Evolutionary conservation across 1,139 yeast genomes (phyloP), one percentile per base, ranked within the genome.

Genomic region (Sugiyamaella japonica): DNA sequence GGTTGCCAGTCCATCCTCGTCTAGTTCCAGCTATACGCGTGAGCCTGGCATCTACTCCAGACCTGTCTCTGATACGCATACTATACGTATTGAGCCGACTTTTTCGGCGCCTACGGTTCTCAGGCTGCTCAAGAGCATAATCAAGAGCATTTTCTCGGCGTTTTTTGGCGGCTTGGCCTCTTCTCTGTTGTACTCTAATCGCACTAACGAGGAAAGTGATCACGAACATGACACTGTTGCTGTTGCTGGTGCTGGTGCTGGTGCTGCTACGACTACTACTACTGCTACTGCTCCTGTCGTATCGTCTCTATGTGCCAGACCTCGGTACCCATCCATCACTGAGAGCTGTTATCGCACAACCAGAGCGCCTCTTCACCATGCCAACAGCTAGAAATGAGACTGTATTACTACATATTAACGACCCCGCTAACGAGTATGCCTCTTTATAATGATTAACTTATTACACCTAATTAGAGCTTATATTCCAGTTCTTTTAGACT

Each of bases 301-400:
- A 7, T 29, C 37, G 15, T 29, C 46, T 16, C 25, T 15, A 10
- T 7, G 9, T 17, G 45, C 52, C 8, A 48, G 37, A 40, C 57
- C 55, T 10, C 48, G 53, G 15, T 55, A 42, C 34, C 57, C 57
- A 6, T 46, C 52, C n/a, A 47, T 55, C 25, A 48, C 54, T 15
- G 57, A 51, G 39, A 32, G 45, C 5, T 55, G 48, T 41, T 55
- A 55, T 23, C 48, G 55, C 20, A 29, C 44, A 25, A 16, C n/a
- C 34, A 16, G 8, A 31, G 17, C 12, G 32, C 34, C 29, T 12
- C 23, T 7, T 6, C 10, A 9, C n/a, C 17, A 7, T 13, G 4
- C 44, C 3, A 5, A 16, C 44, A 25, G 25, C 17, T 44, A 32
- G 28, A 32, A n/a, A n/a, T n/a, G n/a, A 16, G 28, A 32, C 40